Conservation (phyloP, 2,329 filamentous ascomycete species). For the Graphilbum sp. region DNA sequence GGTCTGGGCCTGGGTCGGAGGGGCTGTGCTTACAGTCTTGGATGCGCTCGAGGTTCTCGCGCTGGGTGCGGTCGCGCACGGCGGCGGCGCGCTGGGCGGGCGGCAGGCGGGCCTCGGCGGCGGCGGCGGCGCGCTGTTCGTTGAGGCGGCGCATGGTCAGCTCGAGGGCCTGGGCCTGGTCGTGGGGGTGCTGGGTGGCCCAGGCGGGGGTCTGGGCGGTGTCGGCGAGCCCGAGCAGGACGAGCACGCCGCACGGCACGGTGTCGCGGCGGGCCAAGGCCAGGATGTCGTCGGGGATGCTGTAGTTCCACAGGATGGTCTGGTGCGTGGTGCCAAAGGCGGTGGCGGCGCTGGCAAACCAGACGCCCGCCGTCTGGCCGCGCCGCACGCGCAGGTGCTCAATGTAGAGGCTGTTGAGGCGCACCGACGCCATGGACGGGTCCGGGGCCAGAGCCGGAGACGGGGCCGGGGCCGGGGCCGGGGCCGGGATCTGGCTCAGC, state of each 20-base stretch:
- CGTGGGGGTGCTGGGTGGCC: slow-evolving; percentile 24
- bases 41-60: slow-evolving; percentile 26
- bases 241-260: slow-evolving; percentile 42
- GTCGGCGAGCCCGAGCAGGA: slow-evolving; percentile 33
- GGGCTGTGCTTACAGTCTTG: slow-evolving; percentile 31
- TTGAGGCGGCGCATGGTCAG: slow-evolving; percentile 17
- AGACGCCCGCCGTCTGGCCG: slow-evolving; percentile 24
- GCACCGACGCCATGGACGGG: slow-evolving; percentile 4
- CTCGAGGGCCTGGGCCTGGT: slow-evolving; percentile 21
- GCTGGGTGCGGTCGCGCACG: slow-evolving; percentile 21
- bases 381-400: slow-evolving; percentile 25
- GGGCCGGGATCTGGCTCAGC: slow-evolving; percentile 13
- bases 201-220: slow-evolving; percentile 37
- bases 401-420: slow-evolving; percentile 24
- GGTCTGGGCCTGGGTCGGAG: no score
- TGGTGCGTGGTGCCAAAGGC: slow-evolving; percentile 36
- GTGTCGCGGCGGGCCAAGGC: slow-evolving; percentile 32
- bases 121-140: slow-evolving; percentile 24
- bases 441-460: slow-evolving; percentile 2
- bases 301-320: slow-evolving; percentile 44
- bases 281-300: slow-evolving; percentile 35
- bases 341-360: slow-evolving; percentile 41
- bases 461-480: background rate
- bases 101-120: slow-evolving; percentile 26
- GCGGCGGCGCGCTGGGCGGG: slow-evolving; percentile 25